A percentile compares a stretch with the other conserved stretches of the same genome.
phyloP scores from a whole-genome alignment of 1,284 basidiomycete species.

The Cryptococcus sp. region DNA sequence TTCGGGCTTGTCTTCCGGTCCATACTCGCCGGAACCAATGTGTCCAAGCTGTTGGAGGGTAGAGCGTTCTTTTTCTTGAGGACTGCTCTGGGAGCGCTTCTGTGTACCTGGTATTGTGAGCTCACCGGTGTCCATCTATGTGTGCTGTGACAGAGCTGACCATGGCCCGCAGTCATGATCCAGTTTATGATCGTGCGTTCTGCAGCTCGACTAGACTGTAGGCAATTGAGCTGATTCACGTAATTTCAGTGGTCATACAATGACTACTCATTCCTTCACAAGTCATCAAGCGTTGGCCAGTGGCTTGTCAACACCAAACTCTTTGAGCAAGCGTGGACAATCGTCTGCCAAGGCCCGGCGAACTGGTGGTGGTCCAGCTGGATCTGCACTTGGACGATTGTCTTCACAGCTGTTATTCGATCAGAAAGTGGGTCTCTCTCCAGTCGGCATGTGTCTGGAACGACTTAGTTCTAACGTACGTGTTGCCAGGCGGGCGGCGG shows the following conservation, averaged over 20 bases:
- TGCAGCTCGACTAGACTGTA: not conserved
- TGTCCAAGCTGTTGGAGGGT: conserved; percentile 22
- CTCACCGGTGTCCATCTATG: conserved; percentile 9
- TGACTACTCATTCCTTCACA: conserved; percentile 49
- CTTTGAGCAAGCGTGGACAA: conserved; percentile 63
- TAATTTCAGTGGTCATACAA: conserved; percentile 57
- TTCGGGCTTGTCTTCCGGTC: conserved; percentile 50
- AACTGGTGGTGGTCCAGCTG: conserved; percentile 76
- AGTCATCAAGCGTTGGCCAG: conserved; percentile 44
- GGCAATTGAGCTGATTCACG: not conserved
- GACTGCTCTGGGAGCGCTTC: conserved; percentile 31
- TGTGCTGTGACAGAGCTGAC: conserved; percentile 2
- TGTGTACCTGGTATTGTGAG: conserved; percentile 64
- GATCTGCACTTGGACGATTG: conserved; percentile 64
- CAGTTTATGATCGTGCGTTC: conserved; percentile 55
- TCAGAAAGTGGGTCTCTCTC: conserved; percentile 55
- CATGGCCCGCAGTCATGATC: conserved; percentile 31
- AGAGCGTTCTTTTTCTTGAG: conserved; percentile 42
- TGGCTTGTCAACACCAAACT: conserved; percentile 63
- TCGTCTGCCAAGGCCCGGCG: conserved; percentile 53
- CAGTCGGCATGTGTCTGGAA: too few relatives aligned
- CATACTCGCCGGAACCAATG: conserved; percentile 25
- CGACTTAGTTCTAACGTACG: not conserved
- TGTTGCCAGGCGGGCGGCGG: conserved; percentile 50
- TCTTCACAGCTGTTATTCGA: conserved; percentile 61